These are phyloP conservation scores for Hibiscus trionum DNA, from an alignment of 345 rosid species.

Conservation along the genomic window DNA sequence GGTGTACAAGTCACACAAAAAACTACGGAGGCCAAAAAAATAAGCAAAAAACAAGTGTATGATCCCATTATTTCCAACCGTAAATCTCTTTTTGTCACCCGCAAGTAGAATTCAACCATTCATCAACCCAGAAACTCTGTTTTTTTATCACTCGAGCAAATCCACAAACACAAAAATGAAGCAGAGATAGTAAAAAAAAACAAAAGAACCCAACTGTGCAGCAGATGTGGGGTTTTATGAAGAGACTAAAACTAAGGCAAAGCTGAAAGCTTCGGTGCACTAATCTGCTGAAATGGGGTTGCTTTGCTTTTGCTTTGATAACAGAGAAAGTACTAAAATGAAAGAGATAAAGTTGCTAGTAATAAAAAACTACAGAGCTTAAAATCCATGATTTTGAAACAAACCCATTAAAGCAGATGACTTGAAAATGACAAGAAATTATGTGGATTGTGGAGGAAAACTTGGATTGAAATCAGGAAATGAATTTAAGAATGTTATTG, in stretches of 20 bases:
- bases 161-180: slow-evolving; percentile 14
- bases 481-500: too few species aligned
- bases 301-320: not conserved
- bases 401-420: slow-evolving; percentile 42
- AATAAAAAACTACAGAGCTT: slow-evolving; percentile 15
- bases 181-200: slow-evolving; percentile 1
- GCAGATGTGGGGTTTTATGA: slow-evolving; percentile 9
- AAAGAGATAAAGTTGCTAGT: slow-evolving; percentile 14
- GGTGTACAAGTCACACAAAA: slow-evolving; percentile 40
- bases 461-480: not conserved
- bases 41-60: slow-evolving; percentile 26
- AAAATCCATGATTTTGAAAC: slow-evolving; percentile 45
- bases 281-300: slow-evolving; percentile 13
- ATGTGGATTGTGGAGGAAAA: slow-evolving; percentile 18
- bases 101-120: slow-evolving; percentile 14
- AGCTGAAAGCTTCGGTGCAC: slow-evolving; percentile 10
- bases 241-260: slow-evolving; percentile 9
- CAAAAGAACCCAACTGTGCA: slow-evolving; percentile 11
- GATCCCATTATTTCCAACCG: slow-evolving; percentile 33
- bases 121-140: slow-evolving; percentile 19
- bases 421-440: slow-evolving; percentile 4
- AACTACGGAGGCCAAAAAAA: slow-evolving; percentile 34
- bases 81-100: slow-evolving; percentile 18
- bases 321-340: not conserved
- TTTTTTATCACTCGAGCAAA: slow-evolving; percentile 18